phyloP scores from a whole-genome alignment of 495 filamentous ascomycete species.

The Tuber calosporum region DNA sequence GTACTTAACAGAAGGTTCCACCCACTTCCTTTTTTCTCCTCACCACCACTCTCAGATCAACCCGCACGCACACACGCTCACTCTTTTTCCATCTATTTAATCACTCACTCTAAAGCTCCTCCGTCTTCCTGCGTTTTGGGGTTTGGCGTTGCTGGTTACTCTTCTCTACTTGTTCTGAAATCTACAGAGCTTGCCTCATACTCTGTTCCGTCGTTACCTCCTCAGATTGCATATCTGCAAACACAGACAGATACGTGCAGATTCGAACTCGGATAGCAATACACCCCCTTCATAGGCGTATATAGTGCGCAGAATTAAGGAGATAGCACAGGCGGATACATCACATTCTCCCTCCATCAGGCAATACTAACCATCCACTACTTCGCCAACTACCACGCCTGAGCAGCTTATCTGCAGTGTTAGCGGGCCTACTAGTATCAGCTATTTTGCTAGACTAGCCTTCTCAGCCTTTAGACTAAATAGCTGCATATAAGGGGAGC shows the following conservation, averaged over 20 bases:
- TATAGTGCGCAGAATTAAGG: background rate
- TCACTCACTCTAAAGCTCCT: background rate
- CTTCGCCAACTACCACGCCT: background rate
- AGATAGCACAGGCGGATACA: background rate
- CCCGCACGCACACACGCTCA: slow-evolving; percentile 8
- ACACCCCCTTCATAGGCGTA: background rate
- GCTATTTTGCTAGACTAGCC: background rate
- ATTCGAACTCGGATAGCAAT: background rate
- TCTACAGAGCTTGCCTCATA: background rate
- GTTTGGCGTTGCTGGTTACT: slow-evolving; percentile 11
- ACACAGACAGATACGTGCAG: background rate
- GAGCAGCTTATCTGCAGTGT: background rate
- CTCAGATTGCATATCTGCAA: background rate
- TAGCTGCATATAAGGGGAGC: background rate
- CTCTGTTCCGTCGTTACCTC: slow-evolving; percentile 2
- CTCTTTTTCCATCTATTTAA: slow-evolving; percentile 6
- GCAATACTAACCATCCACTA: background rate
- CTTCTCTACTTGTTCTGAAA: slow-evolving; percentile 16
- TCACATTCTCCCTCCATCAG: background rate
- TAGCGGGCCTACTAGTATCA: background rate
- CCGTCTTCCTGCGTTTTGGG: background rate
- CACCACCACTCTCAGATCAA: slow-evolving; percentile 3
- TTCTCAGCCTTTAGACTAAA: background rate
- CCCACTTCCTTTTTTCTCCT: slow-evolving; percentile 21
- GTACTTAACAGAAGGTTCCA: slow-evolving; percentile 31